Conservation (phyloP, 2,329 filamentous ascomycete species). For the Paraconiothyrium sp. region DNA sequence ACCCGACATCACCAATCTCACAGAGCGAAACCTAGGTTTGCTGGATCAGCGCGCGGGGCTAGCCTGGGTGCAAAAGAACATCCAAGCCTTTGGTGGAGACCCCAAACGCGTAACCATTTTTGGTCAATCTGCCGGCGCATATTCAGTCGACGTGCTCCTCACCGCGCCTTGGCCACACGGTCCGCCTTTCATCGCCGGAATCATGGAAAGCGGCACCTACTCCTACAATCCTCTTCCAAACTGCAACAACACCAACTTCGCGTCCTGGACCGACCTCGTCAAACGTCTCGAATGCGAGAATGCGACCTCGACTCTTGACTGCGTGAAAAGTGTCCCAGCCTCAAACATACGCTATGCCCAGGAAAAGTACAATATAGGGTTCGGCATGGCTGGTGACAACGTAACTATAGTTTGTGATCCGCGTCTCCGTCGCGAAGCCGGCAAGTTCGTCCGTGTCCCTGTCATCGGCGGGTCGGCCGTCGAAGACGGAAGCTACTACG, state of each 20-base stretch:
- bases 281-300: conserved; percentile 16
- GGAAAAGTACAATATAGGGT: conserved; percentile 17
- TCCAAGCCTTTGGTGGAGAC: conserved; percentile 59
- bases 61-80: conserved; percentile 63
- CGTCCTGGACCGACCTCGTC: conserved; percentile 11
- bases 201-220: conserved; percentile 33
- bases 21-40: conserved; percentile 58
- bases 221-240: conserved; percentile 16
- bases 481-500: conserved; percentile 25
- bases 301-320: conserved; percentile 16
- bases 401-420: conserved; percentile 24
- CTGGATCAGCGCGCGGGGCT: conserved; percentile 63
- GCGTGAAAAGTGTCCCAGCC: conserved; percentile 15
- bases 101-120: conserved; percentile 58
- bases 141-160: conserved; percentile 30
- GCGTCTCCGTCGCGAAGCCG: conserved; percentile 13
- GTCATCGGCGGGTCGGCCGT: conserved; percentile 23
- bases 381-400: conserved; percentile 25
- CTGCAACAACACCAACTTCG: conserved; percentile 19
- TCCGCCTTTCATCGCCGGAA: conserved; percentile 34
- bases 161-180: conserved; percentile 29
- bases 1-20: conserved; percentile 26
- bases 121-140: conserved; percentile 39
- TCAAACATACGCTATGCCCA: conserved; percentile 16
- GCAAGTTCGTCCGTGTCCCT: conserved; percentile 24